Conservation (phyloP, 306 rosid genomes). For the Cucurbita ficifolia region DNA sequence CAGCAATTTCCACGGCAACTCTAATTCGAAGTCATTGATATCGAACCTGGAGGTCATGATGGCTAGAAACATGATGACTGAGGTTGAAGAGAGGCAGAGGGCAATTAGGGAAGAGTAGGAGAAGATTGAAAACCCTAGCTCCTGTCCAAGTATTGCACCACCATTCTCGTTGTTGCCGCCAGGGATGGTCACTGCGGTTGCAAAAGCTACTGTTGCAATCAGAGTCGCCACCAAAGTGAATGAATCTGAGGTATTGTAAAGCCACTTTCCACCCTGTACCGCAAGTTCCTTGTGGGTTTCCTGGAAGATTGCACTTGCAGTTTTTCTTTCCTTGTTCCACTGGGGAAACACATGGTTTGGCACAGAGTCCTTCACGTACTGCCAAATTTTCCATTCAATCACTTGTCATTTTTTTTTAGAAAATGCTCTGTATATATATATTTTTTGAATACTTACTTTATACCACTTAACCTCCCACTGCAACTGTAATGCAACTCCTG, state of each 20-base stretch:
- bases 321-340: not conserved
- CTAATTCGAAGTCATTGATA: conserved; percentile 15
- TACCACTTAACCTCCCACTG: conserved; percentile 60
- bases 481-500: conserved; percentile 45
- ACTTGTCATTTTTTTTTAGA: no score
- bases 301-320: conserved; percentile 11
- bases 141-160: not conserved
- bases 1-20: conserved; percentile 27
- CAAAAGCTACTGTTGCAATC: conserved; percentile 21
- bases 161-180: not conserved
- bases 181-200: conserved; percentile 10
- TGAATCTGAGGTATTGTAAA: conserved; percentile 19
- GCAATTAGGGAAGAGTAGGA: conserved; percentile 20
- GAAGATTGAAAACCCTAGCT: conserved; percentile 15
- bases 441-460: not conserved
- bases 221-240: conserved; percentile 30
- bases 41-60: conserved; percentile 25
- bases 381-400: not conserved
- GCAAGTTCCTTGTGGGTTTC: not conserved
- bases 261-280: conserved; percentile 13
- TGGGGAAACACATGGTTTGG: conserved; percentile 7
- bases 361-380: conserved; percentile 7
- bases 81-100: conserved; percentile 29
- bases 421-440: no score
- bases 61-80: conserved; percentile 40